Percentiles rank a stretch among this genome's conserved stretches.
These are phyloP conservation scores for Nepenthes alata DNA, from an alignment of 179 eudicot species.

Conservation along the genomic window DNA sequence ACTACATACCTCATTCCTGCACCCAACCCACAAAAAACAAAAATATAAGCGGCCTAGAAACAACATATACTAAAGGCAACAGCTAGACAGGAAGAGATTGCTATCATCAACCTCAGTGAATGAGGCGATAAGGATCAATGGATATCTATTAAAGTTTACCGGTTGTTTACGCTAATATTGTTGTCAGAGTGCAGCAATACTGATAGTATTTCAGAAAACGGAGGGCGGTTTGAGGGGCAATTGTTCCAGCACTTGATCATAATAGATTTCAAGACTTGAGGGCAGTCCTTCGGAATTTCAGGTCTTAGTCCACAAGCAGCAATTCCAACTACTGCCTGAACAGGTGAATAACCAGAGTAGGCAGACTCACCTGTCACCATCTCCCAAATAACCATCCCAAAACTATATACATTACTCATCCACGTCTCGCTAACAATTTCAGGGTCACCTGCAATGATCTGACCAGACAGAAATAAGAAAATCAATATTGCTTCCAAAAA, in stretches of 20 bases:
- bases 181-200: constrained; percentile 33
- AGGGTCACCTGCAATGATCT: constrained; percentile 94
- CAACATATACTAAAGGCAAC: constrained; percentile 7
- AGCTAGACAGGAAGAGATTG: constrained; percentile 3
- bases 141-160: constrained; percentile 17
- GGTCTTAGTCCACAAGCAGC: constrained; percentile 98
- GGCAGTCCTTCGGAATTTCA: constrained; percentile 89
- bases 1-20: too few species aligned
- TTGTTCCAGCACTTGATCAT: constrained; percentile 85
- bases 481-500: not conserved
- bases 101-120: not conserved
- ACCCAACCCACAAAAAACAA: not conserved
- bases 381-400: constrained; percentile 90
- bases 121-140: too few species aligned
- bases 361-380: constrained; percentile 88
- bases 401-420: constrained; percentile 94
- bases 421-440: constrained; percentile 81
- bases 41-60: constrained; percentile 4
- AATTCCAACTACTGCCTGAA: constrained; percentile 93
- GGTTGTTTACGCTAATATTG: constrained; percentile 14
- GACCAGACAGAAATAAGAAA: constrained; percentile 8
- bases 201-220: constrained; percentile 56
- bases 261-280: constrained; percentile 50
- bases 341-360: constrained; percentile 82
- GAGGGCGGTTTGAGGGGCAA: constrained; percentile 76